Evolutionary conservation across 2,329 filamentous ascomycete species (phyloP), one percentile per base, ranked within the genome.

Genomic region (Trichoderma koningii): DNA sequence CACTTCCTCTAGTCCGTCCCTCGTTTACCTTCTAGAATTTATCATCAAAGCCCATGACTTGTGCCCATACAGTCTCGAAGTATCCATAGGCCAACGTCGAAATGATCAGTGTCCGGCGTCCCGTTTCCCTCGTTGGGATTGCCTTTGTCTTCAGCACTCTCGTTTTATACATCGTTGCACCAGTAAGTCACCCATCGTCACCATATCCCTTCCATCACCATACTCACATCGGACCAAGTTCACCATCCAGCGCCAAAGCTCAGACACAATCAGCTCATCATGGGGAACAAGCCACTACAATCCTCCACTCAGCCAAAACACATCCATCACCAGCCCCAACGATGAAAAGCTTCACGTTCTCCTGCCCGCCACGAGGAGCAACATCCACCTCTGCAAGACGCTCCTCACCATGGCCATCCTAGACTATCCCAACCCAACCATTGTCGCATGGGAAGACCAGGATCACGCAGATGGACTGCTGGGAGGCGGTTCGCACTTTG

Each of bases 341-440:
- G 53, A 44, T 55, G 45, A 52, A 7, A 66, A 66, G 3, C 62
- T 73, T n/a, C 72, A 73, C 38, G 61, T 76, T 3, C 65, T 76
- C 10, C 68, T 75, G 1, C 71, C 72, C 0, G 71, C 71, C 7
- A 71, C 73, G n/a, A 57, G 68, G 7, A 66, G 67, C 47, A 67
- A 69, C 42, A 62, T 71, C 44, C 69, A 70, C 51, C 64, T 76
- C 6, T 76, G 74, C 71, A 76, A 76, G 69, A 74, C 71, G 10
- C 65, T 76, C 19, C 70, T 76, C 26, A 72, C 73, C 1, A 66
- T 71, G 34, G 59, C 69, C 5, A 68, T 73, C 3, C 66, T 73
- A 23, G 72, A 70, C 14, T 76, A 76, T 63, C 73, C 74, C 2
- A 68, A 57, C 5, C 72, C 73, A 5, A 66, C 69, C 3, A 70